Percentiles rank a stretch among this genome's conserved stretches.
phyloP scores from a whole-genome alignment of 1,284 basidiomycete genomes.

The Leccinum subspadiceum region DNA sequence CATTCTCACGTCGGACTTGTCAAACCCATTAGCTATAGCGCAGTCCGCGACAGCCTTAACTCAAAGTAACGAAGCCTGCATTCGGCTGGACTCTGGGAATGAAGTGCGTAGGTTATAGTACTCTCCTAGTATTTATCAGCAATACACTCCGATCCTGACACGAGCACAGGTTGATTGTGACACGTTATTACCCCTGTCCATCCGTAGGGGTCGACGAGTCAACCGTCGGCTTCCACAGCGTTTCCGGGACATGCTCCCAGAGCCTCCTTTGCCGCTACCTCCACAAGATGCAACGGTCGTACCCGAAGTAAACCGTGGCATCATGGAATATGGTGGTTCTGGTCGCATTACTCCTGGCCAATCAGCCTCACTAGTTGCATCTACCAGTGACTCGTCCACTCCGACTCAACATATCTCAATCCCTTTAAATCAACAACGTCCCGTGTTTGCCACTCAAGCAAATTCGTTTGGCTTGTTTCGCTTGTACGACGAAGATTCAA shows the following conservation, averaged over 20 bases:
- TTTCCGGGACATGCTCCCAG: not conserved
- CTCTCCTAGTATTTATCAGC: not conserved
- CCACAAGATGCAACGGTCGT: not conserved
- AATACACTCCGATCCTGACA: not conserved
- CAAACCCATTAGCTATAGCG: no score
- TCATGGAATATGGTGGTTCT: not conserved
- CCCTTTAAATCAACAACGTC: not conserved
- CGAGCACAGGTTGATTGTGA: not conserved
- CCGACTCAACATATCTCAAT: not conserved
- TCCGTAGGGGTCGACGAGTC: not conserved
- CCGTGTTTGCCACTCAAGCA: not conserved
- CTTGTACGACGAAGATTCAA: not conserved
- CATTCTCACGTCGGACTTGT: no score
- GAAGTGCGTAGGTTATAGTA: not conserved
- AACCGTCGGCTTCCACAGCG: not conserved
- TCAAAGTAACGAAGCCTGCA: no score
- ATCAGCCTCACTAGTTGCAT: not conserved
- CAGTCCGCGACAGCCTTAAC: no score
- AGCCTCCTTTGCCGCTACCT: not conserved
- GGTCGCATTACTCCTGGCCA: not conserved
- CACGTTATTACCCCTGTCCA: not conserved
- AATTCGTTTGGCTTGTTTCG: not conserved
- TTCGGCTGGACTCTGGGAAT: not conserved
- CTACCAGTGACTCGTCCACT: not conserved
- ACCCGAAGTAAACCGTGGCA: not conserved